A percentile compares a stretch with the other conserved stretches of the same genome.
phyloP scores from a whole-genome alignment of 2,329 filamentous ascomycete genomes.

The Acarospora socialis region DNA sequence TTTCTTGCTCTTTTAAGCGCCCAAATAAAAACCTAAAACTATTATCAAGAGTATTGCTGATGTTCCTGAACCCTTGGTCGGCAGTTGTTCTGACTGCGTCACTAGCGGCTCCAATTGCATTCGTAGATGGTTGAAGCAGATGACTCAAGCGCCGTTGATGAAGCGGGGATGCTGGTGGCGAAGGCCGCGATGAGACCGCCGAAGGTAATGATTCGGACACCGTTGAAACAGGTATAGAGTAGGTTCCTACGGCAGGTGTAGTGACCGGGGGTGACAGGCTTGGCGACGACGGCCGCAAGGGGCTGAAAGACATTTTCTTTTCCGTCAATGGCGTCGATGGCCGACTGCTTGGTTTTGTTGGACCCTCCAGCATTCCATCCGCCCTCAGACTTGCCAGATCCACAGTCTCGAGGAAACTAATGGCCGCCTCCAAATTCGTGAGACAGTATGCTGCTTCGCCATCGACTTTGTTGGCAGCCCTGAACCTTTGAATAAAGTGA shows the following conservation, averaged over 20 bases:
- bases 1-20: constrained; percentile 60
- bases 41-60: constrained; percentile 76
- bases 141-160: constrained; percentile 70
- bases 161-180: constrained; percentile 21
- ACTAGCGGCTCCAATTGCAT: constrained; percentile 65
- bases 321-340: constrained; percentile 20
- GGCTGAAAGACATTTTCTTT: constrained; percentile 2
- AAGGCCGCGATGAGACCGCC: constrained; percentile 3
- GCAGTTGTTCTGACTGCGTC: constrained; percentile 78
- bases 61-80: constrained; percentile 82
- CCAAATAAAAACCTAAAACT: constrained; percentile 91
- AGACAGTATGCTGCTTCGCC: constrained; percentile 93
- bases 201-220: constrained; percentile 21
- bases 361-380: constrained; percentile 59
- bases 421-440: constrained; percentile 87
- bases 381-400: constrained; percentile 77
- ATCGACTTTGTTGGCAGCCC: constrained; percentile 71
- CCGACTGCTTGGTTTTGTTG: constrained; percentile 37
- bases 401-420: constrained; percentile 89
- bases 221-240: constrained; percentile 21
- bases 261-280: constrained; percentile 21
- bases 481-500: constrained; percentile 87
- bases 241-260: constrained; percentile 17
- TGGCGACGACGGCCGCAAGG: constrained; percentile 15
- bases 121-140: constrained; percentile 70